Evolutionary conservation across 306 rosid species (phyloP).

Genomic region (Dalbergia oliveri): DNA sequence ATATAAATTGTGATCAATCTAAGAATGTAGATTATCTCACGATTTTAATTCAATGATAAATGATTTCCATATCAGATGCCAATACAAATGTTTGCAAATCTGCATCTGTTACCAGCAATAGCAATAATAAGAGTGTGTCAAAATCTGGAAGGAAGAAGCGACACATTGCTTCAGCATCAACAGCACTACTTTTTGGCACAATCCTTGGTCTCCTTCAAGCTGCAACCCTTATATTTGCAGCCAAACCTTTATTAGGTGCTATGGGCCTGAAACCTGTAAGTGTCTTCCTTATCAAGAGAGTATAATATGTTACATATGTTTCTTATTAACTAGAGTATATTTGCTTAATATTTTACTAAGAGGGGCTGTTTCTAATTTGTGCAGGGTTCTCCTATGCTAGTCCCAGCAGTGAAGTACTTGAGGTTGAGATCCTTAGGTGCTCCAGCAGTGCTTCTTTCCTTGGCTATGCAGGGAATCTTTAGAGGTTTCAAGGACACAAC

Average conservation of each 20-base stretch:
- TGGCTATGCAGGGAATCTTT: conserved; percentile 98
- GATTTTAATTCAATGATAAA: background rate
- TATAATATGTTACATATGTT: background rate
- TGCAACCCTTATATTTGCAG: conserved; percentile 67
- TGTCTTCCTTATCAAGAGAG: conserved; percentile 11
- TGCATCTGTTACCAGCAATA: conserved; percentile 18
- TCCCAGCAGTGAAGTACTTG: conserved; percentile 80
- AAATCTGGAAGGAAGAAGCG: conserved; percentile 57
- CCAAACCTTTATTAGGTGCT: conserved; percentile 74
- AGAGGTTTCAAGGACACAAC: conserved; percentile 96
- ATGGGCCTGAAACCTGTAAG: conserved; percentile 92
- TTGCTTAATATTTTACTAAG: background rate
- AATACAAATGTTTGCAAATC: conserved; percentile 43
- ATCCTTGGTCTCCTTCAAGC: conserved; percentile 88
- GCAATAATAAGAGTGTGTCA: conserved; percentile 39
- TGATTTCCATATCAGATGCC: conserved; percentile 49
- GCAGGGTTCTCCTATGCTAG: conserved; percentile 84
- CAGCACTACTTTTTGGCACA: conserved; percentile 89
- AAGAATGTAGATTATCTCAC: background rate
- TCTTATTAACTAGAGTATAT: conserved; percentile 2
- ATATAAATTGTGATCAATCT: background rate
- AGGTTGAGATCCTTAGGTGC: conserved; percentile 87
- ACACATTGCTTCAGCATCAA: conserved; percentile 89
- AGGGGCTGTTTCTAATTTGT: background rate
- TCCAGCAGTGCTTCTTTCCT: conserved; percentile 98